Base-by-base conservation (phyloP, 2,329 filamentous ascomycete genomes). In the Penicillium concentricum region DNA sequence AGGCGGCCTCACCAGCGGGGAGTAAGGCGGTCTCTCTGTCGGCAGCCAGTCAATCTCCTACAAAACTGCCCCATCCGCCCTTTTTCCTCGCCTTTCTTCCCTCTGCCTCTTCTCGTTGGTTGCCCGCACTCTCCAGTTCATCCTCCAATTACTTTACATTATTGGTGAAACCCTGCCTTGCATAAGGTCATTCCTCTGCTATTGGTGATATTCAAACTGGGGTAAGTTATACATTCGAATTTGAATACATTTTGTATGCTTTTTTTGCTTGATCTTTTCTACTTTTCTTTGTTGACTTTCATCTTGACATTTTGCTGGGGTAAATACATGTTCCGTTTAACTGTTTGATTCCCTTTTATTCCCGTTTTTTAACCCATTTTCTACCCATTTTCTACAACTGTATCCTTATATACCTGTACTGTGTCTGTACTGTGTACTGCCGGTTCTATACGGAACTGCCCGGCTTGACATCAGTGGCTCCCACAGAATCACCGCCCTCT, bases 81-180 rank as follows among this genome's bases (percentile, higher is more conserved):
- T 68, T 68, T 67, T 69, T 64, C 68, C 66, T 65, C 64, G 65
- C 61, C 66, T 70, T 72, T 66, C 63, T 69, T 56, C 64, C 69
- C 64, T 73, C 69, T 73, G 72, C 70, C 70, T 63, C 65, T 66
- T 74, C 72, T 75, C 72, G 73, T 75, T 75, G 73, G 72, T 73
- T 68, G 68, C 72, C 68, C 65, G 59, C 56, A 63, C 61, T 67
- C 62, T 65, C 67, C 68, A 66, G 58, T 58, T 62, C 65, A 66
- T 67, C 65, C 68, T 65, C 64, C 65, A 67, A 66, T 65, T 50
- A 55, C 44, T 46, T 56, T 45, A 44, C 37, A 51, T 52, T 48
- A 56, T 56, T 56, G 54, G 49, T 53, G 54, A 48, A 53, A 54
- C 54, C 54, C 44, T 54, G 47, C 34, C 39, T 43, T 24, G 41